A percentile compares a stretch with the other conserved stretches of the same genome.
Evolutionary conservation across 805 yeast genomes (phyloP).

Genomic region (Candida peoriensis): DNA sequence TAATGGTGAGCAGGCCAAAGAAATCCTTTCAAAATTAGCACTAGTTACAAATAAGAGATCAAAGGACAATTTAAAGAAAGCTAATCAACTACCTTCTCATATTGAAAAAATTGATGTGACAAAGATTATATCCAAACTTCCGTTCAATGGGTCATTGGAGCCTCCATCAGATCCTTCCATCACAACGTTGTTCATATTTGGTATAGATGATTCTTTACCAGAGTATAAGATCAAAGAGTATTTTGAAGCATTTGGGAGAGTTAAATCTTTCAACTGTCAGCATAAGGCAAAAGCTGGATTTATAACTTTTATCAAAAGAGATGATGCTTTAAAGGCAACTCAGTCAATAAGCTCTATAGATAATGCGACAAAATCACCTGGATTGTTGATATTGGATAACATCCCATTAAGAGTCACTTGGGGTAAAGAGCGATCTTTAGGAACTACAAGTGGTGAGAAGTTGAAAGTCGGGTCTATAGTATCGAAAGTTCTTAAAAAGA

Average conservation of each 20-base stretch:
- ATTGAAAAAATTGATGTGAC: constrained; percentile 39
- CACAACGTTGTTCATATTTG: constrained; percentile 70
- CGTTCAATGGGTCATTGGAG: constrained; percentile 55
- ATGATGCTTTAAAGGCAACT: constrained; percentile 43
- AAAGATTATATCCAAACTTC: constrained; percentile 54
- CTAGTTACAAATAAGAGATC: constrained; percentile 14
- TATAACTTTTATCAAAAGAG: constrained; percentile 45
- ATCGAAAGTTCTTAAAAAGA: constrained; percentile 45
- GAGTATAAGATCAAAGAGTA: constrained; percentile 53
- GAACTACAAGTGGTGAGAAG: constrained; percentile 38
- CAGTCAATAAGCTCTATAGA: constrained; percentile 24
- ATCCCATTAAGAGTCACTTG: constrained; percentile 50
- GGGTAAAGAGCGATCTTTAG: constrained; percentile 45
- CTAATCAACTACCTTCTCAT: constrained; percentile 12
- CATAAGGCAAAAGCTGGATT: constrained; percentile 63
- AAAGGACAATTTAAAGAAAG: constrained; percentile 6
- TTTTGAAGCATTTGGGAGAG: constrained; percentile 41
- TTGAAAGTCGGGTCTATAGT: constrained; percentile 46
- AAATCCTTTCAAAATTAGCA: constrained; percentile 43
- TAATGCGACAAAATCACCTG: constrained; percentile 22
- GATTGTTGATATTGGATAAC: constrained; percentile 29
- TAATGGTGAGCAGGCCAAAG: constrained; percentile 38
- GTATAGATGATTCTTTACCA: constrained; percentile 61
- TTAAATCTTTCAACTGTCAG: constrained; percentile 44
- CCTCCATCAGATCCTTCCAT: constrained; percentile 37